These are phyloP conservation scores for Ophiostoma novo-ulmi DNA, from an alignment of 2,329 filamentous ascomycete species.

Conservation along the genomic window DNA sequence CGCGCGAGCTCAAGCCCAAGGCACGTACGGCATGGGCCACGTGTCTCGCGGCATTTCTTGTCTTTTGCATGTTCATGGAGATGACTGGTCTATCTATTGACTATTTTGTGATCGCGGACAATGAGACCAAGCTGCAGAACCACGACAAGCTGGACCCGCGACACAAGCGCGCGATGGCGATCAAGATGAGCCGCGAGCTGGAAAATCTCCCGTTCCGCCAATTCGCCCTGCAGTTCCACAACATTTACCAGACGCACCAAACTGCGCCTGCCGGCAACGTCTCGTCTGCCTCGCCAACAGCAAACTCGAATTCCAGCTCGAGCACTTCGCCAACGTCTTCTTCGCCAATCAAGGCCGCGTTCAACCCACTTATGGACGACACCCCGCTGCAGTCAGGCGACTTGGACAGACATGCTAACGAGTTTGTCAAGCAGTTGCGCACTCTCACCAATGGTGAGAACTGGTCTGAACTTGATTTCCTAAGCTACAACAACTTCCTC, in stretches of 20 bases:
- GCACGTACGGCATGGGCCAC: constrained; percentile 51
- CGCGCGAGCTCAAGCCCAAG: constrained; percentile 51
- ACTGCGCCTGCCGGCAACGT: constrained; percentile 40
- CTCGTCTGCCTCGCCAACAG: constrained; percentile 17
- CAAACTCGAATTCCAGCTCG: not conserved
- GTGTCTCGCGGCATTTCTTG: constrained; percentile 52
- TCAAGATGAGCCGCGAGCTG: constrained; percentile 46
- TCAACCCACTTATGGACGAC: constrained; percentile 51
- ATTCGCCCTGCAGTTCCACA: constrained; percentile 56
- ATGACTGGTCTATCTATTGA: constrained; percentile 50
- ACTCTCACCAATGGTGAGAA: constrained; percentile 38
- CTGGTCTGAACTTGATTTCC: constrained; percentile 25
- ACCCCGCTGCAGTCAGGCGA: constrained; percentile 40
- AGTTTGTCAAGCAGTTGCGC: constrained; percentile 44
- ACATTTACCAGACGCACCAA: constrained; percentile 54
- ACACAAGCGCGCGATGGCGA: constrained; percentile 38
- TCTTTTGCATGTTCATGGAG: constrained; percentile 57
- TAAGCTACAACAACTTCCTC: constrained; percentile 13
- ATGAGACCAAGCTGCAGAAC: constrained; percentile 43
- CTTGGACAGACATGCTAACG: constrained; percentile 43
- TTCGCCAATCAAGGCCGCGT: constrained; percentile 35
- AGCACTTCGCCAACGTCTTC: not conserved
- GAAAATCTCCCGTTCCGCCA: constrained; percentile 58
- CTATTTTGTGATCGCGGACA: constrained; percentile 47
- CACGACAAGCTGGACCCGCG: constrained; percentile 34